A percentile compares a stretch with the other conserved stretches of the same genome.
phyloP scores from a whole-genome alignment of 306 rosid genomes.

The Prunus padus region DNA sequence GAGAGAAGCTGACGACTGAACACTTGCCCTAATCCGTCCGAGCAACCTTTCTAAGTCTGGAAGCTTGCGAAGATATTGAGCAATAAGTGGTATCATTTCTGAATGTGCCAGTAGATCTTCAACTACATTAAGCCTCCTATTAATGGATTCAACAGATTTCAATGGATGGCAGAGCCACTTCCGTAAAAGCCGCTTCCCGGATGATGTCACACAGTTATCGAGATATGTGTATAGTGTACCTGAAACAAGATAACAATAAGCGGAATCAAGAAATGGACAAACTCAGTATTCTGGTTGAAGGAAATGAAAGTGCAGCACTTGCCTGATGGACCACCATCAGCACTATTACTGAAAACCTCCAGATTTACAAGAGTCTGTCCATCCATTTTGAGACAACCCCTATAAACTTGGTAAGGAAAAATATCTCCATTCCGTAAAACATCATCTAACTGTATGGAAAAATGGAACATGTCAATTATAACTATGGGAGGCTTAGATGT shows the following conservation, averaged over 20 bases:
- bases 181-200: conserved; percentile 86
- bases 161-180: conserved; percentile 92
- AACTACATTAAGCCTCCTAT: conserved; percentile 75
- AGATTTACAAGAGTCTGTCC: conserved; percentile 92
- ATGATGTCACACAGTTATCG: conserved; percentile 74
- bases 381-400: conserved; percentile 90
- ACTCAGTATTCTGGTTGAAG: conserved; percentile 12
- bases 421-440: conserved; percentile 71
- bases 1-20: conserved; percentile 64
- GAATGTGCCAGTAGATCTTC: conserved; percentile 56
- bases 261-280: neutral
- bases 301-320: conserved; percentile 35
- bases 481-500: conserved; percentile 17
- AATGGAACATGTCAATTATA: conserved; percentile 16
- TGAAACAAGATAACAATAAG: conserved; percentile 40
- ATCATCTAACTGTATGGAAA: conserved; percentile 66
- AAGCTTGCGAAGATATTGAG: conserved; percentile 71
- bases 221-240: conserved; percentile 85
- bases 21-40: conserved; percentile 72
- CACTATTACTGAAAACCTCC: conserved; percentile 82
- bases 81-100: conserved; percentile 53
- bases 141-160: conserved; percentile 65
- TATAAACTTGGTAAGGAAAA: conserved; percentile 75
- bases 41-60: conserved; percentile 85
- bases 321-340: conserved; percentile 84